Evolutionary conservation across 371 early-diverging fungal genomes (phyloP).

Genomic region (Actinomortierella ambigua): DNA sequence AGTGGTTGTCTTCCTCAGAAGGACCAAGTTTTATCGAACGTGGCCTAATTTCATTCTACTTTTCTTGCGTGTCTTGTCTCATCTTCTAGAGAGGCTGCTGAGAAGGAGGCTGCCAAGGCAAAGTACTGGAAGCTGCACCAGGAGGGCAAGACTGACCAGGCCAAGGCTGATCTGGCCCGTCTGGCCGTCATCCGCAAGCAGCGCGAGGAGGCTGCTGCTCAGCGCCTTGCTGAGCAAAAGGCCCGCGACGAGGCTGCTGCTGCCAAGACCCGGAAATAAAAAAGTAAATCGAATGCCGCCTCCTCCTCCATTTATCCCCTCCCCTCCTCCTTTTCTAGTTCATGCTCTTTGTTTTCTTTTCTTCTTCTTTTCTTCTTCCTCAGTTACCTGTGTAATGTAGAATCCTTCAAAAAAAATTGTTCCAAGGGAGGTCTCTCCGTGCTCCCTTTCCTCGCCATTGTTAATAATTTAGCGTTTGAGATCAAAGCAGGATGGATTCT

Average conservation of each 20-base stretch:
- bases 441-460: no score
- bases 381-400: neutral
- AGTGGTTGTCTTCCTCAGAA: conserved; percentile 2
- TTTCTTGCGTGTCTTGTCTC: neutral
- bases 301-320: conserved; percentile 11
- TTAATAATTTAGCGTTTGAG: no score
- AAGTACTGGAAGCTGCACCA: conserved; percentile 65
- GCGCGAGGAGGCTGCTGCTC: conserved; percentile 69
- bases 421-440: no score
- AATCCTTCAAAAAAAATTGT: neutral
- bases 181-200: conserved; percentile 69
- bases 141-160: conserved; percentile 77
- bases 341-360: neutral
- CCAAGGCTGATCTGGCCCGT: conserved; percentile 68
- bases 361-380: conserved; percentile 1
- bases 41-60: no score
- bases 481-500: no score
- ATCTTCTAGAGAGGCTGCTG: conserved; percentile 50
- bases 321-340: conserved; percentile 10
- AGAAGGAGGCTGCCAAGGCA: conserved; percentile 62
- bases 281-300: conserved; percentile 4
- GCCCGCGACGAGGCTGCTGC: conserved; percentile 45
- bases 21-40: neutral
- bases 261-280: conserved; percentile 42
- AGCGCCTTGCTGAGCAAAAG: conserved; percentile 56